phyloP scores from a whole-genome alignment of 768 basidiomycete species.

The Dacryopinax spathularia region DNA sequence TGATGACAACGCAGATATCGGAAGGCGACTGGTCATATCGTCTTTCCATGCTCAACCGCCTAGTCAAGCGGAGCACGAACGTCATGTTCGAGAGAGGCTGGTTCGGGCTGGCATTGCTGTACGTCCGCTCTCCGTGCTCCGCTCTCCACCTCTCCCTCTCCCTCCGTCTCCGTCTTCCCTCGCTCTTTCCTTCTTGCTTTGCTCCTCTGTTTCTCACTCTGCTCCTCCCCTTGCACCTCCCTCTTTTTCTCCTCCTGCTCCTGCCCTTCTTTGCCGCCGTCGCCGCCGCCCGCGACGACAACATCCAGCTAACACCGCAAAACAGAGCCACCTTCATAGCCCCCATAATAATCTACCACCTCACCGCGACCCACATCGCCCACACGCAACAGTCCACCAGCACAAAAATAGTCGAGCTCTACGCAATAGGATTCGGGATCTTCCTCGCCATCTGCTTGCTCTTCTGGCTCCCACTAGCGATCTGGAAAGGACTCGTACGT shows the following conservation, averaged over 20 bases:
- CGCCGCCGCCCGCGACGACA: too few species aligned
- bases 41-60: neutral
- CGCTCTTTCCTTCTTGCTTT: too few species aligned
- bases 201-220: too few species aligned
- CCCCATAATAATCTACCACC: neutral
- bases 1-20: neutral
- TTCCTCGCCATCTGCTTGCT: neutral
- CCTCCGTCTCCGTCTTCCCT: too few species aligned
- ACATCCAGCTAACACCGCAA: neutral
- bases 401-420: neutral
- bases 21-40: neutral
- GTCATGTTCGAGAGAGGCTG: neutral
- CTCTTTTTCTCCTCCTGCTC: too few species aligned
- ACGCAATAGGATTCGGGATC: neutral
- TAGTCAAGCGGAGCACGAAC: neutral
- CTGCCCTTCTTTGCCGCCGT: too few species aligned
- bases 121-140: neutral
- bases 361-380: neutral
- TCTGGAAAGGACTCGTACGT: neutral
- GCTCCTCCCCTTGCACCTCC: too few species aligned
- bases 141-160: too few species aligned
- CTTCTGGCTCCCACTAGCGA: neutral
- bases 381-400: neutral
- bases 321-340: neutral
- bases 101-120: neutral